These are phyloP conservation scores for Erysimum pusillum DNA, from an alignment of 441 rosid species.

Conservation along the genomic window DNA sequence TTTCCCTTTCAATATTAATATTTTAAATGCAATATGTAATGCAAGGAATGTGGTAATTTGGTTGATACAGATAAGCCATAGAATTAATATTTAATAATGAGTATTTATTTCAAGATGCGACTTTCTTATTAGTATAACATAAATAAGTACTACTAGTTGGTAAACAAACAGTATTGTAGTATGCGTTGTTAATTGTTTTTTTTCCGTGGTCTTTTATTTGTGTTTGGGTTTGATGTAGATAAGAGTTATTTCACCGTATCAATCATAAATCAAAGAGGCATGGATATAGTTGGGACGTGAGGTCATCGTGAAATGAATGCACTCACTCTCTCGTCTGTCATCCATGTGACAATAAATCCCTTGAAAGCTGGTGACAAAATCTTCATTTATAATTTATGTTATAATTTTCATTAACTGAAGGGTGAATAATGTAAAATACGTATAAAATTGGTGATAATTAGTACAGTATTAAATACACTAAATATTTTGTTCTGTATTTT, in stretches of 20 bases:
- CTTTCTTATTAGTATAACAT: constrained; percentile 6
- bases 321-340: constrained; percentile 34
- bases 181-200: no score
- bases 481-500: no score
- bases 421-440: no score
- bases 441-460: no score
- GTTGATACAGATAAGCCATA: not conserved
- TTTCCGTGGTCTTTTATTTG: no score
- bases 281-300: constrained; percentile 6
- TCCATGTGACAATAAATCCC: constrained; percentile 45
- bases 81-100: not conserved
- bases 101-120: not conserved
- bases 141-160: not conserved
- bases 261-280: not conserved
- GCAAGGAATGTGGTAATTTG: not conserved
- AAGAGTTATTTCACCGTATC: not conserved
- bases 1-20: no score
- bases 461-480: no score
- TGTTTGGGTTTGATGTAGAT: no score
- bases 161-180: no score
- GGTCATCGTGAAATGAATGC: constrained; percentile 32
- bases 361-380: constrained; percentile 7
- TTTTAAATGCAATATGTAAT: no score
- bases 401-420: no score
- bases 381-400: not conserved